Percentiles rank a stretch among this genome's conserved stretches.
These are phyloP conservation scores for Ogataea sp. DNA, from an alignment of 805 yeast genomes.

Conservation along the genomic window DNA sequence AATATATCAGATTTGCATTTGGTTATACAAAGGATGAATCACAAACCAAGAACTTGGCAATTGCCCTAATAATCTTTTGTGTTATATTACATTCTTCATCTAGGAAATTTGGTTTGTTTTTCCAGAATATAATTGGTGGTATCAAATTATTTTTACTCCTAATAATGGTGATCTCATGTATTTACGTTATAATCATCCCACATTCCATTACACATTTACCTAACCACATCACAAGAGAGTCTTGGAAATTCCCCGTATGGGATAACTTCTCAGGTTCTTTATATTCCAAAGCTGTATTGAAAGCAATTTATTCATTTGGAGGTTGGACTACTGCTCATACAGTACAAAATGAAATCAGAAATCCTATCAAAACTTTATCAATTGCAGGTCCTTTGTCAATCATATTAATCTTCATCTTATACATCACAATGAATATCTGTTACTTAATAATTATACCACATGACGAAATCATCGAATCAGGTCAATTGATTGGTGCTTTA, in stretches of 20 bases:
- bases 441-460: conserved; percentile 36
- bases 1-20: conserved; percentile 33
- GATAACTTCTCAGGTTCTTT: conserved; percentile 21
- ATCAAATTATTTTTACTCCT: conserved; percentile 32
- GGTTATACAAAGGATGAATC: conserved; percentile 24
- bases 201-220: conserved; percentile 10
- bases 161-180: conserved; percentile 30
- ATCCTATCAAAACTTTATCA: conserved; percentile 35
- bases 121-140: conserved; percentile 37
- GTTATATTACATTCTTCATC: conserved; percentile 31
- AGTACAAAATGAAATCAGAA: conserved; percentile 38
- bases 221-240: conserved; percentile 10
- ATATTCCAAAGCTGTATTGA: conserved; percentile 37
- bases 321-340: conserved; percentile 46
- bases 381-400: conserved; percentile 39
- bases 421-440: conserved; percentile 34
- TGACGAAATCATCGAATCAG: conserved; percentile 30
- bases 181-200: conserved; percentile 33
- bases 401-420: conserved; percentile 27
- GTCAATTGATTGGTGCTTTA: conserved; percentile 36
- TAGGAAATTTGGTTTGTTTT: conserved; percentile 31
- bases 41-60: conserved; percentile 16
- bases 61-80: conserved; percentile 7
- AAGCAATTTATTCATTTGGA: conserved; percentile 36
- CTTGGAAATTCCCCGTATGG: conserved; percentile 11